Conservation (phyloP, 805 yeast genomes). For the Yarrowia osloensis region DNA sequence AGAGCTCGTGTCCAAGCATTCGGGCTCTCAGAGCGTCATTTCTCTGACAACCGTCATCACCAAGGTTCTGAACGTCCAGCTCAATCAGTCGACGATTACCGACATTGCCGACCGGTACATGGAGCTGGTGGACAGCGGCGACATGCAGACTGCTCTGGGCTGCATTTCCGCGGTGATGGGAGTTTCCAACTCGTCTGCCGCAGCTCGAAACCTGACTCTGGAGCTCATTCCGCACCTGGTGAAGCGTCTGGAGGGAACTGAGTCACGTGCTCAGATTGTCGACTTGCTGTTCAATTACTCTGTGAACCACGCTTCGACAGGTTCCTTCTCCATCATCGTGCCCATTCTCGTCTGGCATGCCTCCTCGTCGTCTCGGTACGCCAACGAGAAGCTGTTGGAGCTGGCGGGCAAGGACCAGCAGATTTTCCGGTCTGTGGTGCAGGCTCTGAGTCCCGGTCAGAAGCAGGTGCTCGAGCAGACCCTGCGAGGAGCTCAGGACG, state of each 20-base stretch:
- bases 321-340: slow-evolving; percentile 6
- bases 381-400: slow-evolving; percentile 38
- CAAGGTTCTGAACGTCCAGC: slow-evolving; percentile 9
- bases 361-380: slow-evolving; percentile 2
- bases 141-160: slow-evolving; percentile 16
- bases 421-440: slow-evolving; percentile 45
- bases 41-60: slow-evolving; percentile 26
- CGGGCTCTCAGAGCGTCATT: slow-evolving; percentile 15
- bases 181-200: not conserved
- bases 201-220: slow-evolving; percentile 7
- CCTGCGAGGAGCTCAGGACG: slow-evolving; percentile 33
- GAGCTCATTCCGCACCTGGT: slow-evolving; percentile 19
- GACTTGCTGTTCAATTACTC: slow-evolving; percentile 16
- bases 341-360: slow-evolving; percentile 27
- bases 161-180: slow-evolving; percentile 27
- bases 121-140: slow-evolving; percentile 11
- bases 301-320: not conserved
- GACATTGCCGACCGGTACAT: slow-evolving; percentile 11
- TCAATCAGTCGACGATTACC: not conserved
- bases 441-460: slow-evolving; percentile 39
- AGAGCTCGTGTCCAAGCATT: slow-evolving; percentile 4
- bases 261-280: slow-evolving; percentile 9
- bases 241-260: not conserved
- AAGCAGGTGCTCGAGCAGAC: slow-evolving; percentile 33
- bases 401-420: slow-evolving; percentile 40